Conservation (phyloP, 805 yeast genomes). For the Starmerella riodocensis region DNA sequence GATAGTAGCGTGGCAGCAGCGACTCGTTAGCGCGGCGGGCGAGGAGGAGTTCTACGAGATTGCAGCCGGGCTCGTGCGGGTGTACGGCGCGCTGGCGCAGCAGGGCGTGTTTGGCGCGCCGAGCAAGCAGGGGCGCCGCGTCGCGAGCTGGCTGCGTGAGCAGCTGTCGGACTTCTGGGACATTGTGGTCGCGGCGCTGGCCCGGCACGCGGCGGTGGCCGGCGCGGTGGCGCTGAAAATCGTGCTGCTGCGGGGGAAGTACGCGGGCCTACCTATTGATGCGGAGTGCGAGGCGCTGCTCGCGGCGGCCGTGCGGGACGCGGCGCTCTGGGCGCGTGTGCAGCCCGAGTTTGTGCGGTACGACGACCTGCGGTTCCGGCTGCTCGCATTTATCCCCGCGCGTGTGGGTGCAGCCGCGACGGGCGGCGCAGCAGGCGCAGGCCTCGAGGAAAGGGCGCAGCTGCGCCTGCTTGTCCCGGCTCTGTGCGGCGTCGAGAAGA, state of each 20-base stretch:
- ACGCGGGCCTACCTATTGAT: constrained; percentile 42
- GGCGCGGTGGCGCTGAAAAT: constrained; percentile 38
- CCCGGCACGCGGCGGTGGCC: constrained; percentile 19
- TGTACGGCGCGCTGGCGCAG: constrained; percentile 38
- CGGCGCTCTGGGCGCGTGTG: constrained; percentile 23
- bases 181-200: background rate
- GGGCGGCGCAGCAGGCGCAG: constrained; percentile 2
- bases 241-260: constrained; percentile 41
- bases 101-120: constrained; percentile 30
- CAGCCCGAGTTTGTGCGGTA: constrained; percentile 28
- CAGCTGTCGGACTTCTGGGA: constrained; percentile 15
- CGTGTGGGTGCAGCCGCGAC: background rate
- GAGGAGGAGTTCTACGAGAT: constrained; percentile 20
- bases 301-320: constrained; percentile 27
- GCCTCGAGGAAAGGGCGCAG: background rate
- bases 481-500: constrained; percentile 12
- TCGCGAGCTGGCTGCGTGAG: constrained; percentile 30
- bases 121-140: constrained; percentile 42
- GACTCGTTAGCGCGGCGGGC: constrained; percentile 24
- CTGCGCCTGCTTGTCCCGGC: constrained; percentile 2
- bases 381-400: constrained; percentile 3
- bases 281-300: constrained; percentile 35
- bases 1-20: constrained; percentile 36
- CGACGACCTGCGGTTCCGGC: constrained; percentile 57
- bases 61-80: constrained; percentile 31